Evolutionary conservation across 371 early-diverging fungal species (phyloP).

Genomic region (Mucor ambiguus): DNA sequence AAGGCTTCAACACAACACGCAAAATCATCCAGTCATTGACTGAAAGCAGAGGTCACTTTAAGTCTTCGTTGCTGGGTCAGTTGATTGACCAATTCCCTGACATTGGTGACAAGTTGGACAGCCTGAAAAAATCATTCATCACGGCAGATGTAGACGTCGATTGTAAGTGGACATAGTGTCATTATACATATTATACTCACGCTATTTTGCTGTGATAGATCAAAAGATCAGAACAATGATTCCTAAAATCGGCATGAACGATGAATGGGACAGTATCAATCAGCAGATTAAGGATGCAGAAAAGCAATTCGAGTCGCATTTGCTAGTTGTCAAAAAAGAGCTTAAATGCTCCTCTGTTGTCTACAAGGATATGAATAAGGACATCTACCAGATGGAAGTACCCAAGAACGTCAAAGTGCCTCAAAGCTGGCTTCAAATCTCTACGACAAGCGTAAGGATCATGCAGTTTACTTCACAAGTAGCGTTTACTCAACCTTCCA

Average conservation of each 20-base stretch:
- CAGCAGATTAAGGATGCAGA: slow-evolving; percentile 61
- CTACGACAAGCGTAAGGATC: slow-evolving; percentile 70
- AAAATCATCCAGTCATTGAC: slow-evolving; percentile 38
- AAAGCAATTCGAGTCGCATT: slow-evolving; percentile 64
- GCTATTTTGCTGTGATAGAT: slow-evolving; percentile 22
- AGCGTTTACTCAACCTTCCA: not conserved
- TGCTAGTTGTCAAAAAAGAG: slow-evolving; percentile 61
- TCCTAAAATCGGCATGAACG: slow-evolving; percentile 76
- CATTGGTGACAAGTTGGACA: slow-evolving; percentile 54
- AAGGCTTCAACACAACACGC: slow-evolving; percentile 59
- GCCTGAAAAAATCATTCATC: slow-evolving; percentile 76
- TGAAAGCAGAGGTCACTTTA: slow-evolving; percentile 38
- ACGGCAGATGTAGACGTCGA: slow-evolving; percentile 71
- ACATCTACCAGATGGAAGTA: slow-evolving; percentile 93
- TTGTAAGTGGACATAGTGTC: slow-evolving; percentile 27
- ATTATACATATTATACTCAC: not conserved
- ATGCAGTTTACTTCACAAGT: not conserved
- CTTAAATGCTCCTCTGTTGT: slow-evolving; percentile 59
- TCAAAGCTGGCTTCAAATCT: slow-evolving; percentile 74
- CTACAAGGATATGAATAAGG: slow-evolving; percentile 95
- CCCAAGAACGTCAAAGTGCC: slow-evolving; percentile 82
- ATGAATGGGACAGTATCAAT: slow-evolving; percentile 72
- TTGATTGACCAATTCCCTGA: slow-evolving; percentile 58
- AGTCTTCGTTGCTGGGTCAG: slow-evolving; percentile 46
- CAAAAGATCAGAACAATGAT: slow-evolving; percentile 60